These are phyloP conservation scores for Fusarium torulosum DNA, from an alignment of 2,329 filamentous ascomycete genomes.

Conservation along the genomic window DNA sequence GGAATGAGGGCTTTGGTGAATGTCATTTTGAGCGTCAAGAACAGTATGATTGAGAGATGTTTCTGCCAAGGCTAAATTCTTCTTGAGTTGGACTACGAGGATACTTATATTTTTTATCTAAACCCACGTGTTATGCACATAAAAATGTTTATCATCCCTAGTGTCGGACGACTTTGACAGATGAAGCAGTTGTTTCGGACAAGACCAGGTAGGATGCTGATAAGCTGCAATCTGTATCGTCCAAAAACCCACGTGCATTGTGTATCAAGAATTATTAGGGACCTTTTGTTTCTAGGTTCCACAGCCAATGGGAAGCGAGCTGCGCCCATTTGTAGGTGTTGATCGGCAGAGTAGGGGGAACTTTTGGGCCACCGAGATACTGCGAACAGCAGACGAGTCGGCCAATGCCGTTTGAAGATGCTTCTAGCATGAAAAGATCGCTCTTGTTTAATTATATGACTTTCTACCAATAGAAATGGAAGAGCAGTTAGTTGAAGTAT, in stretches of 20 bases:
- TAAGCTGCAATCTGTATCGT: constrained; percentile 32
- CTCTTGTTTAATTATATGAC: background rate
- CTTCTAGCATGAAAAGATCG: background rate
- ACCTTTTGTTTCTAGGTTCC: constrained; percentile 25
- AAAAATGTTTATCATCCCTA: background rate
- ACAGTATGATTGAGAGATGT: background rate
- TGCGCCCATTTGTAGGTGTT: background rate
- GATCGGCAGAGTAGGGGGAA: constrained; percentile 33
- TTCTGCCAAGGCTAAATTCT: background rate
- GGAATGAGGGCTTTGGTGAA: constrained; percentile 21
- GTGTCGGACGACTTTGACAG: constrained; percentile 18
- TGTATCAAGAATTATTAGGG: constrained; percentile 35
- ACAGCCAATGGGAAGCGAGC: constrained; percentile 29
- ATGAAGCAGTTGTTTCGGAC: constrained; percentile 37
- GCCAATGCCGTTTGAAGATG: constrained; percentile 6
- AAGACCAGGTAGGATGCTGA: constrained; percentile 17
- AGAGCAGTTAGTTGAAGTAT: background rate
- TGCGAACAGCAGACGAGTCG: background rate
- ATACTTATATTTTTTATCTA: constrained; percentile 12
- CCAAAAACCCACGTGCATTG: constrained; percentile 40
- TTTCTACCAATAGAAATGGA: background rate
- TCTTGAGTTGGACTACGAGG: background rate
- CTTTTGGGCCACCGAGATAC: constrained; percentile 22
- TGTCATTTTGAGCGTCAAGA: constrained; percentile 24
- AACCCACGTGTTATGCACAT: constrained; percentile 12